Base-by-base conservation (phyloP, 78 protist species). In the Acrasis kona region DNA sequence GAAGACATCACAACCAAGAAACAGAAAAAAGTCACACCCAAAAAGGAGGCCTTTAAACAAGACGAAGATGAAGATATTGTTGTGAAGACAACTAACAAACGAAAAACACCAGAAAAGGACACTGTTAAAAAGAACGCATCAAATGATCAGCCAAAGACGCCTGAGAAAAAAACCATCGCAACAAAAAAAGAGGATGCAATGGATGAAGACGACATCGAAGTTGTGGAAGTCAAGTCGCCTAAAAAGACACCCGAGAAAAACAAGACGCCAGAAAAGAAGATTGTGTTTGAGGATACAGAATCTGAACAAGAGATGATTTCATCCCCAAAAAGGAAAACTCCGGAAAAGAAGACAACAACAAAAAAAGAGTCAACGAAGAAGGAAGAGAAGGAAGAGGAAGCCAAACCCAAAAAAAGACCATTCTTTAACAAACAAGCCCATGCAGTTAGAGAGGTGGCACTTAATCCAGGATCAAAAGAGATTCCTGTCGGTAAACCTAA, bases 391-490 rank as follows among this genome's bases (percentile, higher is more conserved):
- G 61, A 50, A n/a, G 61, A n/a, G 34, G 19, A 50, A n/a, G 19
- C 34, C 19, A 50, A 50, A 19, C 19, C 19, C 34, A 19, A 50
- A 50, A 19, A 50, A 50, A 19, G 19, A 50, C 19, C 19, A n/a
- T 50, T 50, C 19, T 50, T n/a, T 50, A 19, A 50, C 34, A 19
- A 50, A 50, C 34, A 50, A 50, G 61, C 19, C 61, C 61, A 50
- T n/a, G n/a, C n/a, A n/a, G n/a, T n/a, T n/a, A n/a, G n/a, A n/a
- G n/a, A n/a, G n/a, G 19, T 19, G 19, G 61, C 61, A n/a, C 61
- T 50, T 50, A 50, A 50, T 50, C 61, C 61, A 50, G 61, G 61
- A 50, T 50, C 61, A 50, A 50, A 50, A 50, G 61, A 50, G 19
- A 50, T 50, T 50, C 61, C 61, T n/a, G 19, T 50, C 19, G 61